Conservation (phyloP, 2,329 filamentous ascomycete species). For the Neoarthrinium moseri region DNA sequence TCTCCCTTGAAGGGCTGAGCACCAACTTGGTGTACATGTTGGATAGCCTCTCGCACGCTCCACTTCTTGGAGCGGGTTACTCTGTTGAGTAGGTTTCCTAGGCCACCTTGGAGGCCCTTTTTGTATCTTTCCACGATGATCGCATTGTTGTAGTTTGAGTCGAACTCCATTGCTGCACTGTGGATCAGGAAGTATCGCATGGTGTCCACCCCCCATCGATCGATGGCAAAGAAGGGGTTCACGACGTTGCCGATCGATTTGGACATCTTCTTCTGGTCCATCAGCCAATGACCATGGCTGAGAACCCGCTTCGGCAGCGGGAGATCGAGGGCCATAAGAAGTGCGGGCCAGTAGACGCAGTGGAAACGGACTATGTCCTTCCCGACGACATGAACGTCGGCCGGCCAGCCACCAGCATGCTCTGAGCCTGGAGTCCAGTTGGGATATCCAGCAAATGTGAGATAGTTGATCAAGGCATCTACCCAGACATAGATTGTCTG, state of each 20-base stretch:
- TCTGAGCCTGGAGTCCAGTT: slow-evolving; percentile 66
- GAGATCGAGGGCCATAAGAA: slow-evolving; percentile 84
- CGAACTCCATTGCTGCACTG: slow-evolving; percentile 73
- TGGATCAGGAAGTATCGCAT: slow-evolving; percentile 88
- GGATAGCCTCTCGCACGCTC: slow-evolving; percentile 62
- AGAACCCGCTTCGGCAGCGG: slow-evolving; percentile 77
- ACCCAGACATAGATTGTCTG: slow-evolving; percentile 99
- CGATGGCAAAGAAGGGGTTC: slow-evolving; percentile 87
- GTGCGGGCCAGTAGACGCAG: slow-evolving; percentile 96
- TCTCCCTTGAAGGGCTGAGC: background rate
- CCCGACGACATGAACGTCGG: slow-evolving; percentile 87
- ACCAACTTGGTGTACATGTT: slow-evolving; percentile 19
- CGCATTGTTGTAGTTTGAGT: slow-evolving; percentile 82
- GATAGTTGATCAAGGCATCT: slow-evolving; percentile 91
- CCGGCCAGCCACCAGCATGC: slow-evolving; percentile 73
- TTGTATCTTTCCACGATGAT: slow-evolving; percentile 75
- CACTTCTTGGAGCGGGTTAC: slow-evolving; percentile 68
- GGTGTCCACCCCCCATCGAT: slow-evolving; percentile 82
- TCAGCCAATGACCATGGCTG: slow-evolving; percentile 93
- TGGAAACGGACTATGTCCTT: slow-evolving; percentile 98
- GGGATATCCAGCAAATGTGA: slow-evolving; percentile 85
- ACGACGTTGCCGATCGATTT: slow-evolving; percentile 95
- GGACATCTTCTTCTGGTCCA: slow-evolving; percentile 91
- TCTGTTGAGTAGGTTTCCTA: slow-evolving; percentile 79
- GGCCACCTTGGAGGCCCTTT: slow-evolving; percentile 70